Evolutionary conservation across 768 basidiomycete species (phyloP).

Genomic region (Hypsizygus marmoreus): DNA sequence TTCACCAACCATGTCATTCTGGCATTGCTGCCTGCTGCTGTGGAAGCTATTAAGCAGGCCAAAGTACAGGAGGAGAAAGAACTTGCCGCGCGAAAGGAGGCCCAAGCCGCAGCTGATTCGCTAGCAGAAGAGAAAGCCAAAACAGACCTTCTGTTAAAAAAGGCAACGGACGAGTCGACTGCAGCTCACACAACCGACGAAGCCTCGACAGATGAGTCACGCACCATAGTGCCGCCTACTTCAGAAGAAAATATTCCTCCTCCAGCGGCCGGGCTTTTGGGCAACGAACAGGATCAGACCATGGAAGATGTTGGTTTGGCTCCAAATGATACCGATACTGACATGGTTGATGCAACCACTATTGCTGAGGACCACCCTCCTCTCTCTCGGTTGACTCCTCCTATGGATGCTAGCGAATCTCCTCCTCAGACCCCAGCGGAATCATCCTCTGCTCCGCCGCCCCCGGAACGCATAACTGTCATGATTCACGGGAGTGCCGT

Average conservation of each 20-base stretch:
- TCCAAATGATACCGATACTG: slow-evolving; percentile 42
- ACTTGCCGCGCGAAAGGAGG: slow-evolving; percentile 40
- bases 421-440: slow-evolving; percentile 19
- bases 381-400: slow-evolving; percentile 2
- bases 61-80: slow-evolving; percentile 60
- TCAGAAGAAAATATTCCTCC: slow-evolving; percentile 7
- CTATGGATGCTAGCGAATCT: slow-evolving; percentile 15
- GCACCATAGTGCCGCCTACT: slow-evolving; percentile 13
- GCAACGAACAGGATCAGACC: slow-evolving; percentile 26
- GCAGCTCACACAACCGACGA: slow-evolving; percentile 33
- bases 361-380: not conserved
- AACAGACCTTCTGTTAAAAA: slow-evolving; percentile 32
- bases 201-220: slow-evolving; percentile 22
- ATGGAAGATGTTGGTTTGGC: slow-evolving; percentile 33
- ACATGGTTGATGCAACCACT: slow-evolving; percentile 49
- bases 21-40: slow-evolving; percentile 77
- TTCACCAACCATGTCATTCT: slow-evolving; percentile 72
- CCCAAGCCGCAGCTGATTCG: slow-evolving; percentile 36
- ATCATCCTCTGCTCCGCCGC: slow-evolving; percentile 25
- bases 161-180: slow-evolving; percentile 28
- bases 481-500: slow-evolving; percentile 90
- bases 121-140: slow-evolving; percentile 33
- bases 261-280: slow-evolving; percentile 3
- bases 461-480: slow-evolving; percentile 76
- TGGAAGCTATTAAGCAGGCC: slow-evolving; percentile 61